Base-by-base conservation (phyloP, 495 filamentous ascomycete species). In the Pyrenula massariospora region DNA sequence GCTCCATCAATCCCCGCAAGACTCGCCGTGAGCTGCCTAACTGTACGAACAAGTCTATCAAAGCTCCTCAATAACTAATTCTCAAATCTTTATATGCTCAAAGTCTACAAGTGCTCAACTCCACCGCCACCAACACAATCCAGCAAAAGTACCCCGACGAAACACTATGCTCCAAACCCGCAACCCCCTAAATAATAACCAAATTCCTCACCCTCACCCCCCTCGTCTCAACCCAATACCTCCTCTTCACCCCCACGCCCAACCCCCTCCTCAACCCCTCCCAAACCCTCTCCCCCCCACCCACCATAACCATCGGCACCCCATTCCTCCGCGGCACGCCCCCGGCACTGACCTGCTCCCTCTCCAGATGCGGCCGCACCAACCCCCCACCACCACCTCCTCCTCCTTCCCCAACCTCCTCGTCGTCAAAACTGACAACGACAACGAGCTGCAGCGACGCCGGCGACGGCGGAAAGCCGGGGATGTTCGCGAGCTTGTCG, bases 261-360 rank as follows among this genome's bases (percentile, higher is more conserved):
- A 67, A 74, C 12, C 87, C 81, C 60, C 70, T 71, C 53, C 66
- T 76, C 2, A 94, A 63, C 57, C 85, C 62, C 50, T 82, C 77
- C 58, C 84, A 86, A 49, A 80, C 84, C 57, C 79, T 74, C 15
- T 89, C 76, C 1, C 86, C 88, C 0, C 88, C 90, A 0, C 82
- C 82, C 8, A 94, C 84, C 85, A 97, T 87, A 22, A 95, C 77
- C 84, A 96, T 84, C 22, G 84, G 78, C 19, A 96, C 85, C 12
- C 82, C 81, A 59, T 91, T 71, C 54, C 82, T 81, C n/a, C 93
- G 71, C 48, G 77, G 72, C 42, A 94, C 73, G 0, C 91, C 91
- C 11, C 77, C 79, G 0, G 84, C 78, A 1, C 88, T 92, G 36
- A 74, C 66, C 70, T 95, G 91, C 12, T 70, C 66, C 55, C 84